Conservation (phyloP, 177 flowering plant species). For the Vitis hybrid region DNA sequence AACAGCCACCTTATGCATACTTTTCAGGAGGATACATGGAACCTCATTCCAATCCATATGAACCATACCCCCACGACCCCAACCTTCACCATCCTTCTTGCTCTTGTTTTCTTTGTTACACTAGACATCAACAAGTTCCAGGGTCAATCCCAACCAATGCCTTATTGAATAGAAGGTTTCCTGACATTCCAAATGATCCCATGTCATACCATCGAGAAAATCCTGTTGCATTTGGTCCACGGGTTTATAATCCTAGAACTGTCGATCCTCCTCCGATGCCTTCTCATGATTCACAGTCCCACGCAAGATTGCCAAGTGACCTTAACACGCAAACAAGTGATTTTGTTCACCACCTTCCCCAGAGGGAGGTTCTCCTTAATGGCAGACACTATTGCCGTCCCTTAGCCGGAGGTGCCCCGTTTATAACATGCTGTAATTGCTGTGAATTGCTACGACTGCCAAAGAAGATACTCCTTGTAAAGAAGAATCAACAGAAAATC, state of each 20-base stretch:
- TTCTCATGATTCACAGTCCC: conserved; percentile 31
- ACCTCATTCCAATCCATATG: conserved; percentile 28
- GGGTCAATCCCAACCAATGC: conserved; percentile 34
- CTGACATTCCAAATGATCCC: conserved; percentile 32
- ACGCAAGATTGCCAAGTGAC: conserved; percentile 45
- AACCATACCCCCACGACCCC: conserved; percentile 35
- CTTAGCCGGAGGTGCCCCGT: conserved; percentile 76
- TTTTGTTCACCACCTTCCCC: conserved; percentile 32
- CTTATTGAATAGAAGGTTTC: conserved; percentile 32
- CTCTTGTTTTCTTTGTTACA: conserved; percentile 57
- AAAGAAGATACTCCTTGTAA: conserved; percentile 27
- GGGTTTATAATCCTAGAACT: conserved; percentile 28
- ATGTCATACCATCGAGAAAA: conserved; percentile 26
- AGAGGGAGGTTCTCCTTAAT: conserved; percentile 29
- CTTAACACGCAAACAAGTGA: conserved; percentile 36
- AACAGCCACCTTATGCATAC: conserved; percentile 35
- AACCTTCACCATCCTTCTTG: conserved; percentile 60
- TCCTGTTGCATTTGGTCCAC: conserved; percentile 33
- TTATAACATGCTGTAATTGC: conserved; percentile 68
- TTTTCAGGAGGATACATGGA: conserved; percentile 39
- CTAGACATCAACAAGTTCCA: conserved; percentile 38
- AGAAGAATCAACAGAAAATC: conserved; percentile 41
- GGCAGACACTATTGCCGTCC: conserved; percentile 44
- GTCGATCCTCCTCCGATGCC: conserved; percentile 25
- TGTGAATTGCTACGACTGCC: conserved; percentile 71